phyloP scores from a whole-genome alignment of 1,284 basidiomycete genomes.

The Boletus subluridellus region DNA sequence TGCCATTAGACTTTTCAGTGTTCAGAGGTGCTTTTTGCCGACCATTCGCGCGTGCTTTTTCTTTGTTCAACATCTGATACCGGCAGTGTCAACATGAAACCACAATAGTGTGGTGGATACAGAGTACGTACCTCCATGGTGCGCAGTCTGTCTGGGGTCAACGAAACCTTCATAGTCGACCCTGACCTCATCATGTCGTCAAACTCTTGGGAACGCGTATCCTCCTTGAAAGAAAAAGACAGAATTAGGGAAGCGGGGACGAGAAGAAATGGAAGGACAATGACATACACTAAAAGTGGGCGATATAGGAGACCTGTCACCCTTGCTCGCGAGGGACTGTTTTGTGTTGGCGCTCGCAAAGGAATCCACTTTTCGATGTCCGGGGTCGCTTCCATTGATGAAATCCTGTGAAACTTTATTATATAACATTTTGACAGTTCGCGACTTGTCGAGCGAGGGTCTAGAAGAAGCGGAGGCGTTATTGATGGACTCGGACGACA shows the following conservation, averaged over 20 bases:
- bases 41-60: constrained; percentile 48
- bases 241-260: constrained; percentile 1
- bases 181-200: constrained; percentile 86
- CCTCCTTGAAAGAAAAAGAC: constrained; percentile 39
- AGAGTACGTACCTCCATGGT: constrained; percentile 74
- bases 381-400: constrained; percentile 37
- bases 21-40: constrained; percentile 30
- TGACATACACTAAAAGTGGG: constrained; percentile 35
- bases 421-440: constrained; percentile 56
- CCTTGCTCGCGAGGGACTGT: constrained; percentile 34
- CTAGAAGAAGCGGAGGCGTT: constrained; percentile 37
- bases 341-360: constrained; percentile 47
- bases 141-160: constrained; percentile 88
- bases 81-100: constrained; percentile 26
- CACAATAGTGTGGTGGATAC: constrained; percentile 27
- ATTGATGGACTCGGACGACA: constrained; percentile 32
- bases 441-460: constrained; percentile 58
- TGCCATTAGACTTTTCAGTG: constrained; percentile 26
- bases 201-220: constrained; percentile 69
- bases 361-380: constrained; percentile 55
- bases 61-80: constrained; percentile 61
- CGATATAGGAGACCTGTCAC: constrained; percentile 36
- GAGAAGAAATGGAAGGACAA: constrained; percentile 2
- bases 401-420: constrained; percentile 44
- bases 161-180: constrained; percentile 89